phyloP scores from a whole-genome alignment of 2,329 filamentous ascomycete species.

The Alternaria ethzedia region DNA sequence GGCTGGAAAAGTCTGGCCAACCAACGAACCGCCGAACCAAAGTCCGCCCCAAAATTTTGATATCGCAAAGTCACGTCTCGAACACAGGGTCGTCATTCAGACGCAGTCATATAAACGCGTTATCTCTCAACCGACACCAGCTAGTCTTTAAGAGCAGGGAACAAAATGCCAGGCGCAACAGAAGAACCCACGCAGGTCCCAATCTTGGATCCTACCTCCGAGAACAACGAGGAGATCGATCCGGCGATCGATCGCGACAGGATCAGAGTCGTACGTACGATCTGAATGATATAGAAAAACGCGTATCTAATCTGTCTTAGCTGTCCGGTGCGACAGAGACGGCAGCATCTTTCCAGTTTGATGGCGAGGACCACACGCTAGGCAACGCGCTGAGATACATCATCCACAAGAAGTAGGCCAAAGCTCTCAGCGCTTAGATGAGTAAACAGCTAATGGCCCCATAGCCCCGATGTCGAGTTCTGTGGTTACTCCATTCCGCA shows the following conservation, averaged over 20 bases:
- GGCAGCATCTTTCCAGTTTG: constrained; percentile 93
- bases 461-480: constrained; percentile 92
- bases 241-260: constrained; percentile 50
- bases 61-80: constrained; percentile 27
- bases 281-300: not conserved
- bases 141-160: constrained; percentile 11
- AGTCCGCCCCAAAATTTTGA: constrained; percentile 36
- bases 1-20: constrained; percentile 37
- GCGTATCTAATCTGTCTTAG: constrained; percentile 55
- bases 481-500: constrained; percentile 98
- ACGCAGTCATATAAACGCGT: not conserved
- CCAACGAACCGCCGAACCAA: constrained; percentile 29
- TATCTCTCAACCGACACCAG: not conserved
- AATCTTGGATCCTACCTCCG: constrained; percentile 33
- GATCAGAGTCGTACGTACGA: constrained; percentile 51
- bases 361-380: constrained; percentile 91
- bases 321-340: constrained; percentile 82
- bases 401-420: constrained; percentile 94
- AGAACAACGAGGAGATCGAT: constrained; percentile 39
- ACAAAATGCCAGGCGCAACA: constrained; percentile 28
- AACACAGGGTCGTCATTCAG: not conserved
- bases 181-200: constrained; percentile 24
- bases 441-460: not conserved
- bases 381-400: constrained; percentile 94
- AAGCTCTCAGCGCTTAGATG: not conserved